A percentile compares a stretch with the other conserved stretches of the same genome.
Evolutionary conservation across 2,329 filamentous ascomycete genomes (phyloP).

Genomic region (Colletotrichum tofieldiae): DNA sequence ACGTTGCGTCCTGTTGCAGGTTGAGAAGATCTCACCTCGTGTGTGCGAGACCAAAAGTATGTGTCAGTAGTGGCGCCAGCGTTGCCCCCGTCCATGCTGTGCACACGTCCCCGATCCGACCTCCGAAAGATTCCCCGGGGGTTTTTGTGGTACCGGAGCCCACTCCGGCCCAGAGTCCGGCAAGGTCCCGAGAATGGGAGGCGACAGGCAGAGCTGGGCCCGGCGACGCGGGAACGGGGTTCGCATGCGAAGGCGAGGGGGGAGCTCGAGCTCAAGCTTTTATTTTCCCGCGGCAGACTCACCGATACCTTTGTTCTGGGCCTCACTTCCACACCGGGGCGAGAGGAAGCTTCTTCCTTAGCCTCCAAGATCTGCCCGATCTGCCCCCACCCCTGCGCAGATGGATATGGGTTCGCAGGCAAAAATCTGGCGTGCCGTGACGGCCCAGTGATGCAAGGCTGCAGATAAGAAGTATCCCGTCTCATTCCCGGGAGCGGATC

Average conservation of each 20-base stretch:
- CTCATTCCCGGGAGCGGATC: not conserved
- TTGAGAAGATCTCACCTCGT: constrained; percentile 13
- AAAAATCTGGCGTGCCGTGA: not conserved
- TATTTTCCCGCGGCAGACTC: not conserved
- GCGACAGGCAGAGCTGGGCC: not conserved
- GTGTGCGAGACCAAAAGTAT: not conserved
- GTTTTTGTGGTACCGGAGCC: constrained; percentile 4
- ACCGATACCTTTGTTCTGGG: not conserved
- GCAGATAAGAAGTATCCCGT: not conserved
- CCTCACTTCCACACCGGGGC: not conserved
- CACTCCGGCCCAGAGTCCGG: not conserved
- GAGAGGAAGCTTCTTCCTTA: not conserved
- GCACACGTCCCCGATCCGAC: not conserved
- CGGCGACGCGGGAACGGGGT: not conserved
- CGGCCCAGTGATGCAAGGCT: not conserved
- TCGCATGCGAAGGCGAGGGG: not conserved
- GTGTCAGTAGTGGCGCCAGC: not conserved
- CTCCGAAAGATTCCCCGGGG: constrained; percentile 10
- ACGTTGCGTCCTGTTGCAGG: constrained; percentile 23
- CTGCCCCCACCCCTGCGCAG: not conserved
- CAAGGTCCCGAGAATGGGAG: not conserved
- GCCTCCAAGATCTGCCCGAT: not conserved
- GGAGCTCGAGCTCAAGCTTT: not conserved
- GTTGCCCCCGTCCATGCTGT: too few species aligned
- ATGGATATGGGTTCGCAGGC: not conserved